Conservation (phyloP, 2,329 filamentous ascomycete genomes). For the Metarhizium guizhouense region DNA sequence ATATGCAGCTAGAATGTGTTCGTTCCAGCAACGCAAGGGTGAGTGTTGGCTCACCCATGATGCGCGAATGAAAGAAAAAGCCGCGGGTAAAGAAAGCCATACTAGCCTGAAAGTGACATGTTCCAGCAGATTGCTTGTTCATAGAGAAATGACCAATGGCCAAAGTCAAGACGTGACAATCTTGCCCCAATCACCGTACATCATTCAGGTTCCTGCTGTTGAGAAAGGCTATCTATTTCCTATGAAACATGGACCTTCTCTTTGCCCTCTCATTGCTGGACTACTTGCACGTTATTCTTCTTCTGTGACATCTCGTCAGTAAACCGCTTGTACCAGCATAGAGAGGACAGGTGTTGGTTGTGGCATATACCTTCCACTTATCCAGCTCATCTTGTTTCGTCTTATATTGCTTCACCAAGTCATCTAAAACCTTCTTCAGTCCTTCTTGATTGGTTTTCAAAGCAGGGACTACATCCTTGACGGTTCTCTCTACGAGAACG, state of each 20-base stretch:
- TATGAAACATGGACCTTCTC: conserved; percentile 2
- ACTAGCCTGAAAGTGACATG: not conserved
- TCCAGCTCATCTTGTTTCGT: conserved; percentile 90
- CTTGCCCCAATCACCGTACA: not conserved
- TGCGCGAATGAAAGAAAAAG: not conserved
- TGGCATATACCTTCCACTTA: conserved; percentile 82
- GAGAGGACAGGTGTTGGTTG: not conserved
- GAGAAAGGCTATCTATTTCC: not conserved
- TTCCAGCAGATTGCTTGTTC: too few relatives aligned
- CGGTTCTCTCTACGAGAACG: conserved; percentile 86
- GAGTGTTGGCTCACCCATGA: not conserved
- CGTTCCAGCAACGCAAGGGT: not conserved
- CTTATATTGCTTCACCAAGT: conserved; percentile 95
- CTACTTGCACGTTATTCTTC: conserved; percentile 83
- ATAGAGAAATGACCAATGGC: not conserved
- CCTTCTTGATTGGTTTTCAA: conserved; percentile 92
- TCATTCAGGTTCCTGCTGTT: not conserved
- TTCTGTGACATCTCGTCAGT: conserved; percentile 44
- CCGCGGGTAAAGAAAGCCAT: not conserved
- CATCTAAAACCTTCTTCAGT: conserved; percentile 85
- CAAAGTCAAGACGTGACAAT: not conserved
- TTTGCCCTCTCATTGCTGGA: conserved; percentile 53
- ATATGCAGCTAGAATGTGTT: not conserved
- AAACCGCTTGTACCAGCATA: not conserved
- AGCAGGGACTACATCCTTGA: conserved; percentile 84